phyloP scores from a whole-genome alignment of 129 eudicot species.

The Daucus carota region DH1_v3.0 NC_030386.2:648001-648500 shows the following conservation, averaged over 20 bases:
- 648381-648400: slow-evolving; percentile 26
- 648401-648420: slow-evolving; percentile 15
- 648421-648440: slow-evolving; percentile 7
- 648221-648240: slow-evolving; percentile 27
- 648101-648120: neutral
- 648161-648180: slow-evolving; percentile 6
- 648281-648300: slow-evolving; percentile 14
- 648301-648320: slow-evolving; percentile 24
- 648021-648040: slow-evolving; percentile 1
- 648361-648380: slow-evolving; percentile 43
- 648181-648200: slow-evolving; percentile 11
- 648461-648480: neutral
- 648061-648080: neutral
- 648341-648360: slow-evolving; percentile 52
- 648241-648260: slow-evolving; percentile 18
- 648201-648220: slow-evolving; percentile 24
- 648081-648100: neutral
- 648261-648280: slow-evolving; percentile 19
- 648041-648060: neutral
- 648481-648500: neutral
- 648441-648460: slow-evolving; percentile 3
- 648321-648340: slow-evolving; percentile 43
- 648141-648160: slow-evolving; percentile 15
- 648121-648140: neutral
- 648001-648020: neutral